These are phyloP conservation scores for Symbiodinium natans DNA, from an alignment of 73 alveolate genomes.

Conservation along the genomic window DNA sequence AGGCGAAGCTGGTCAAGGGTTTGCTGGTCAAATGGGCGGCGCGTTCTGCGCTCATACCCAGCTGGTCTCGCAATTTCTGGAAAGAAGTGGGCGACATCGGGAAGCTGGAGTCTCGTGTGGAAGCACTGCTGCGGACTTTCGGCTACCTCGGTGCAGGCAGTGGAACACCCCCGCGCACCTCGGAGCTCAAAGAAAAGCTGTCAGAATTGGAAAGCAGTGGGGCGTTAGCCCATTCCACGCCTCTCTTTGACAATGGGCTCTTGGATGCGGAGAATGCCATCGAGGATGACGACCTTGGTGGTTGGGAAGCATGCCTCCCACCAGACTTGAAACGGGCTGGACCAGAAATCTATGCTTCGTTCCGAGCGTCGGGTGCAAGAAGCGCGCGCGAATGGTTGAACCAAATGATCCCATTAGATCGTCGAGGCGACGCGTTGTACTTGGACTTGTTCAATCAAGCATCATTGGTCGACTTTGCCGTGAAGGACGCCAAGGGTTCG, in stretches of 20 bases:
- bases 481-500: not conserved
- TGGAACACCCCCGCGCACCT: not conserved
- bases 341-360: not conserved
- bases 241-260: not conserved
- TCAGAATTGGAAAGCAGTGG: not conserved
- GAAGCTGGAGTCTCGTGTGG: not conserved
- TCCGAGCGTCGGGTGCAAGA: not conserved
- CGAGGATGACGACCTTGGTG: not conserved
- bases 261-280: not conserved
- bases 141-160: not conserved
- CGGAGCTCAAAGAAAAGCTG: not conserved
- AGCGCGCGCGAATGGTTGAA: not conserved
- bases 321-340: conserved; percentile 22
- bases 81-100: not conserved
- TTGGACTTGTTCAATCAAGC: conserved; percentile 8
- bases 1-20: not conserved
- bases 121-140: not conserved
- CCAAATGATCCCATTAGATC: not conserved
- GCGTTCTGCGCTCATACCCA: not conserved
- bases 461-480: not conserved
- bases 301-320: conserved; percentile 1
- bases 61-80: not conserved
- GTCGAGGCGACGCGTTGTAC: not conserved
- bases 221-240: not conserved
- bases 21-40: not conserved